phyloP scores from a whole-genome alignment of 2,329 filamentous ascomycete genomes.

The Neocucurbitaria cava region DNA sequence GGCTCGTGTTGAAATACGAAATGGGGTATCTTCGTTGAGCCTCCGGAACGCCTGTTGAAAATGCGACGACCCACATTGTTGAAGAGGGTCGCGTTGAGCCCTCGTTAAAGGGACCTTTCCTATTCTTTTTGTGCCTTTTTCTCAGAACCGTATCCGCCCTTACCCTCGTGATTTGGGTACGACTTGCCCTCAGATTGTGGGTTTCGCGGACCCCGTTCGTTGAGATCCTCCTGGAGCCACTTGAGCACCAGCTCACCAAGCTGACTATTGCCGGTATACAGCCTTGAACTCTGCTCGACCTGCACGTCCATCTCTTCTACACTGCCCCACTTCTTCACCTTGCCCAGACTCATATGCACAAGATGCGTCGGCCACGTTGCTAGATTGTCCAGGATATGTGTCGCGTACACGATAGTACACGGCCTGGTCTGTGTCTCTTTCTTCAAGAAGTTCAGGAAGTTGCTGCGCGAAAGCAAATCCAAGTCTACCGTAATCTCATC shows the following conservation, averaged over 20 bases:
- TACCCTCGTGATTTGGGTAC: conserved; percentile 64
- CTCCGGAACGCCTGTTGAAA: conserved; percentile 34
- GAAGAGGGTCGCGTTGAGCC: conserved; percentile 24
- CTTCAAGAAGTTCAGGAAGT: conserved; percentile 87
- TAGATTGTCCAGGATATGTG: conserved; percentile 94
- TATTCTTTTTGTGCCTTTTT: conserved; percentile 42
- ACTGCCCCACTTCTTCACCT: conserved; percentile 83
- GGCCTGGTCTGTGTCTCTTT: conserved; percentile 80
- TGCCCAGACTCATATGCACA: conserved; percentile 92
- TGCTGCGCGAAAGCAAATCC: conserved; percentile 81
- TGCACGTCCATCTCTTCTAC: conserved; percentile 67
- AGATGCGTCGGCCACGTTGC: conserved; percentile 94
- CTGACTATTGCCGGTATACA: conserved; percentile 74
- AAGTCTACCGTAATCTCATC: conserved; percentile 98
- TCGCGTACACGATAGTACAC: conserved; percentile 96
- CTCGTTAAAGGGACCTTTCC: background rate
- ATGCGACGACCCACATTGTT: conserved; percentile 28
- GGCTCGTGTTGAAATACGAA: conserved; percentile 35
- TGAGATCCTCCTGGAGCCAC: conserved; percentile 85
- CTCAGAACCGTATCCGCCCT: conserved; percentile 70
- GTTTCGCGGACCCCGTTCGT: conserved; percentile 78
- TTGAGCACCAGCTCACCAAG: conserved; percentile 85
- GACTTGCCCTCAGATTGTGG: conserved; percentile 67
- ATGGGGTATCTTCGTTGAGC: conserved; percentile 49
- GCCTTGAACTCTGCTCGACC: conserved; percentile 45